These are phyloP conservation scores for Westerdykella aurantiaca DNA, from an alignment of 2,329 filamentous ascomycete species.

Conservation along the genomic window DNA sequence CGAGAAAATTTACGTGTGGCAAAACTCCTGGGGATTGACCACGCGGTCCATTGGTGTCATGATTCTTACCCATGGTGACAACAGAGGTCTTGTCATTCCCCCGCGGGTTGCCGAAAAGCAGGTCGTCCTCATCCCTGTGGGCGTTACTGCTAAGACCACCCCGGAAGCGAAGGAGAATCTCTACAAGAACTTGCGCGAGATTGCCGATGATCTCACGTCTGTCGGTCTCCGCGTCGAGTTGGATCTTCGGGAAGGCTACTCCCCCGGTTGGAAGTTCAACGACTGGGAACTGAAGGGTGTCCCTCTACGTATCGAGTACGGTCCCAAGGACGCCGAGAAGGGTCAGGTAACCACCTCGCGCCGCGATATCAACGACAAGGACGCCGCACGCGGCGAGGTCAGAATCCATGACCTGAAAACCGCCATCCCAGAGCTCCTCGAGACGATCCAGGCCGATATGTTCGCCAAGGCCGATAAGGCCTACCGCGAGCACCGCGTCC, in stretches of 20 bases:
- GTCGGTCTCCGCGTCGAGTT: slow-evolving; percentile 72
- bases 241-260: slow-evolving; percentile 83
- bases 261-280: slow-evolving; percentile 96
- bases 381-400: slow-evolving; percentile 54
- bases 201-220: slow-evolving; percentile 63
- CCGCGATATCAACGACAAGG: slow-evolving; percentile 77
- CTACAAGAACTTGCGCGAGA: slow-evolving; percentile 66
- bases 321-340: slow-evolving; percentile 86
- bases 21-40: slow-evolving; percentile 98
- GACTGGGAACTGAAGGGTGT: slow-evolving; percentile 98
- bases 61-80: slow-evolving; percentile 96
- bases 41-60: slow-evolving; percentile 97
- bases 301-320: slow-evolving; percentile 89
- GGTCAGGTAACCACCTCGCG: slow-evolving; percentile 78
- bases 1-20: slow-evolving; percentile 81
- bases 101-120: slow-evolving; percentile 85
- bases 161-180: slow-evolving; percentile 73
- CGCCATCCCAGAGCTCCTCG: slow-evolving; percentile 73
- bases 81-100: slow-evolving; percentile 90
- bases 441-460: slow-evolving; percentile 84
- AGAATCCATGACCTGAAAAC: slow-evolving; percentile 66
- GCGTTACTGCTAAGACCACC: slow-evolving; percentile 71
- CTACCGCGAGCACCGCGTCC: slow-evolving; percentile 74
- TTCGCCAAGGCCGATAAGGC: slow-evolving; percentile 68
- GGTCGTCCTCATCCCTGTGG: slow-evolving; percentile 82